Base-by-base conservation (phyloP, 768 basidiomycete species). In the Psilocybe sp. region DNA sequence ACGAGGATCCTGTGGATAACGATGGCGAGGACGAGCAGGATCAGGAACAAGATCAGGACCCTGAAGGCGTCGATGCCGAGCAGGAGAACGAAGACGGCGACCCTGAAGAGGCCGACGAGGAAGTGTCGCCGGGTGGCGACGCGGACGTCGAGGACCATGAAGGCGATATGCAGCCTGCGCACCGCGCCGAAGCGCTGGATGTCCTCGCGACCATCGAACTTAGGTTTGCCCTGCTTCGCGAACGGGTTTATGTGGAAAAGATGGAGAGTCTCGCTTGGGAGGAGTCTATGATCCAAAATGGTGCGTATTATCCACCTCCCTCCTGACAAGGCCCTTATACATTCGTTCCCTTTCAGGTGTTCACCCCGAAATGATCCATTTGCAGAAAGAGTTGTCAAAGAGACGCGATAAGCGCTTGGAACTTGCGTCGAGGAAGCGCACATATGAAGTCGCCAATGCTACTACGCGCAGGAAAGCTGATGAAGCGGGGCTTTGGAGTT, bases 221-320 rank as follows among this genome's bases (percentile, higher is more conserved):
- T 68, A 92, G 90, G 61, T 97, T 94, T 66, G 94, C 95, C 0
- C 69, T 88, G 31, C 67, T 98, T 49, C 72, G 96, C 41, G 94
- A 98, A 64, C 76, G 83, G 44, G 75, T 98, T 13, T 98, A 95
- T 65, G 76, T 98, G 15, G 96, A 98, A 70, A 89, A 94, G 65
- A 93, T 98, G 92, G 89, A 93, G 36, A 83, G 81, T 4, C 71
- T 96, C 7, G 87, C 89, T 32, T 87, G 85, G 81, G 96, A 98
- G 66, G 93, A 98, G 61, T 71, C 79, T 12, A 72, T 94, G 59
- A 77, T 98, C 18, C 73, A 80, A 23, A 79, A 85, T 38, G 89
- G 94, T 93, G 57, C 58, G 84, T 71, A 16, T 19, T 45, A 15
- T 47, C 14, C 16, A 15, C 28, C 43, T 50, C 33, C 28, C 18